Conservation (phyloP, 2,329 filamentous ascomycete genomes). For the Arachnopeziza araneosa region DNA sequence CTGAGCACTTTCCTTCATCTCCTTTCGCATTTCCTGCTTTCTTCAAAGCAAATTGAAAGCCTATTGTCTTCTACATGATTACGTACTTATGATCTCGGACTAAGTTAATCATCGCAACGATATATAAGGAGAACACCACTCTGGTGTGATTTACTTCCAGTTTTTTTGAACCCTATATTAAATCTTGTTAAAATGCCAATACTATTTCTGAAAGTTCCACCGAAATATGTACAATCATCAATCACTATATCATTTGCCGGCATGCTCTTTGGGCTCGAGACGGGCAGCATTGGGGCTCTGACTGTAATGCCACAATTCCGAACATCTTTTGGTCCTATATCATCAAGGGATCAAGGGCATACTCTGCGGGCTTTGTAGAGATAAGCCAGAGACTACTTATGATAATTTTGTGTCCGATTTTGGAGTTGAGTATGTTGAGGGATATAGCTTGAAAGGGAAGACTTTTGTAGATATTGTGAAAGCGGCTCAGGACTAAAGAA, state of each 20-base stretch:
- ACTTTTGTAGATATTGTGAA: conserved; percentile 1
- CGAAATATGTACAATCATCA: neutral
- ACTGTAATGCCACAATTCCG: neutral
- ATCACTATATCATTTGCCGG: neutral
- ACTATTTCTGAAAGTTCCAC: neutral
- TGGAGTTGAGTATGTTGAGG: conserved; percentile 20
- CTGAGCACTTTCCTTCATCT: neutral
- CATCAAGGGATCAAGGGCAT: conserved; percentile 26
- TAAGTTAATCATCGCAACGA: no score
- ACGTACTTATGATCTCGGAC: no score
- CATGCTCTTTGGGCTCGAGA: neutral
- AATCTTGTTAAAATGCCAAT: no score
- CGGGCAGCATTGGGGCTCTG: neutral
- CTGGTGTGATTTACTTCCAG: no score
- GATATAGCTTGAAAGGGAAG: conserved; percentile 8
- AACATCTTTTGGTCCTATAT: neutral
- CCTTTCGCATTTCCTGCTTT: neutral
- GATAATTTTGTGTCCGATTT: conserved; percentile 32
- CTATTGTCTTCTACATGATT: neutral
- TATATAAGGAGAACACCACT: no score
- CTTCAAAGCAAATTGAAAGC: neutral
- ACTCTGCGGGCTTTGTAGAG: conserved; percentile 33
- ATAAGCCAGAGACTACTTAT: conserved; percentile 34
- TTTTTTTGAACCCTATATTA: no score
- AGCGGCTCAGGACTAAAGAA: neutral